Percentiles rank a stretch among this genome's conserved stretches.
phyloP scores from a whole-genome alignment of 805 yeast species.

The Saccharomycopsis oosterbeekiorum region DNA sequence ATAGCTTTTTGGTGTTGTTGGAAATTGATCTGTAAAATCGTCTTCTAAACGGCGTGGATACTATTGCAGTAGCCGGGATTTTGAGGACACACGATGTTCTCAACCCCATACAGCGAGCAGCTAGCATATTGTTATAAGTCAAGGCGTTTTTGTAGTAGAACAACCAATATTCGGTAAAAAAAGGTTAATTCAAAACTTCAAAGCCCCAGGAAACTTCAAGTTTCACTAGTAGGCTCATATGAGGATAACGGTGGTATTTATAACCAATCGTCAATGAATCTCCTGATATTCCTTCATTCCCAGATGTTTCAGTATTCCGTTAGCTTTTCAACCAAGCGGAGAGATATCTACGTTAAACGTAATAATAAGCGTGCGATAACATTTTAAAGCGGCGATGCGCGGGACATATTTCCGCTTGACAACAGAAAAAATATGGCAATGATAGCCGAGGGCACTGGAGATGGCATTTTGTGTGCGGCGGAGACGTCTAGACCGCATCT shows the following conservation, averaged over 20 bases:
- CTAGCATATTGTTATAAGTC: background rate
- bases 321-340: background rate
- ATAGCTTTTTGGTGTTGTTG: background rate
- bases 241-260: background rate
- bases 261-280: background rate
- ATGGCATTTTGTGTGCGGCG: background rate
- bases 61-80: background rate
- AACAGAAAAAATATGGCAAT: background rate
- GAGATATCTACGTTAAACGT: background rate
- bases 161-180: background rate
- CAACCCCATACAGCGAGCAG: background rate
- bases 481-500: background rate
- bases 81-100: background rate
- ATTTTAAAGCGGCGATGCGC: background rate
- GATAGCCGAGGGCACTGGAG: background rate
- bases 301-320: background rate
- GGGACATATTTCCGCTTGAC: background rate
- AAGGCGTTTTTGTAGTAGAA: background rate
- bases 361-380: background rate
- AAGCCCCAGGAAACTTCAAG: background rate
- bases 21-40: background rate
- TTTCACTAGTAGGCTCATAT: background rate
- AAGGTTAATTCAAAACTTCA: no score
- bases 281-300: background rate
- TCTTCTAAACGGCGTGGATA: background rate